Base-by-base conservation (phyloP, 306 rosid species). In the Geum urbanum region DNA sequence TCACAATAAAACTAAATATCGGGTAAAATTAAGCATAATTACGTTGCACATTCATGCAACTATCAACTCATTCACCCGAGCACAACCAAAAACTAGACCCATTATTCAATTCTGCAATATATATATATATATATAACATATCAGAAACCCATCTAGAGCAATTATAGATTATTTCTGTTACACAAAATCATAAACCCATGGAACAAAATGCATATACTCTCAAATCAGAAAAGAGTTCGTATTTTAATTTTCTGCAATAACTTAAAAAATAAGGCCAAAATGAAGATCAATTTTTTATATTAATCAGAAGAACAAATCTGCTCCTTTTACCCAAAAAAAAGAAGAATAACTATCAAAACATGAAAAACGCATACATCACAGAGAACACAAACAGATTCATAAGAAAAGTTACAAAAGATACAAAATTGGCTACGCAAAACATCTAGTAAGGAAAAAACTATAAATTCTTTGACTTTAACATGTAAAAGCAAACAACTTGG, bases 21-120 rank as follows among this genome's bases (percentile, higher is more conserved):
- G n/a, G n/a, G n/a, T n/a, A n/a, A n/a, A n/a, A n/a, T n/a, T n/a
- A n/a, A n/a, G n/a, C n/a, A n/a, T n/a, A n/a, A n/a, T n/a, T n/a
- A n/a, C n/a, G n/a, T n/a, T n/a, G n/a, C n/a, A n/a, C n/a, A n/a
- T n/a, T n/a, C n/a, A n/a, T n/a, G 82, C 91, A 19, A 87, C 92
- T 44, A 70, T 80, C n/a, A 91, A 89, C 70, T 87, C 92, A 0
- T 85, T 82, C 20, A 89, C 92, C 72, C 65, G 86, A 68, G 74
- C 35, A 50, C 96, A 89, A 72, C 96, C 86, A 0, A 81, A 4
- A 12, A 74, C 76, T 81, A 87, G 88, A 76, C 90, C 96, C 92
- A 83, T 89, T 40, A 54, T 88, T 71, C 75, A 82, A 47, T 48
- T 73, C 85, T 77, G 76, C 73, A 75, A 45, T 32, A 32, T 32